Evolutionary conservation across 495 filamentous ascomycete species (phyloP).

Genomic region (Trichocladium antarcticum): DNA sequence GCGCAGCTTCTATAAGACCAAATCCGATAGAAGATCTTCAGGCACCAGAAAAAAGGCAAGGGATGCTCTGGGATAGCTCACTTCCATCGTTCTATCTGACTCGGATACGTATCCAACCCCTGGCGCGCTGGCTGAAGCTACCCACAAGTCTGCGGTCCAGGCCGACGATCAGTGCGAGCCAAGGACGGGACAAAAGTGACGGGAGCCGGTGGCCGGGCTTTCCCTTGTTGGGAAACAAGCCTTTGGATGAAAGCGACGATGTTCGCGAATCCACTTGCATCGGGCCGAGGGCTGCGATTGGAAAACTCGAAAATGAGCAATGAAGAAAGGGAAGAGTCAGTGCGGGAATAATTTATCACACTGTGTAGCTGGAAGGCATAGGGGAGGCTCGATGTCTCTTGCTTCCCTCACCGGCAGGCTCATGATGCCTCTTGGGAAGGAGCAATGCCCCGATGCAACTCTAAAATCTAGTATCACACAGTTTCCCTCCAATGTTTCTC

Average conservation of each 20-base stretch:
- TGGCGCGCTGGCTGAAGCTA: background rate
- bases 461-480: background rate
- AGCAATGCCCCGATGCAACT: too few species aligned
- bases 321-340: background rate
- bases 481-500: background rate
- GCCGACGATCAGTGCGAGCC: slow-evolving; percentile 25
- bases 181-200: slow-evolving; percentile 16
- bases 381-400: too few species aligned
- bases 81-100: too few species aligned
- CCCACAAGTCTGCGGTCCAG: slow-evolving; percentile 11
- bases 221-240: slow-evolving; percentile 3
- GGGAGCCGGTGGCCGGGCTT: slow-evolving; percentile 2
- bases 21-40: too few species aligned
- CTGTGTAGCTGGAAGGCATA: background rate
- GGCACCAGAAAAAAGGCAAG: too few species aligned
- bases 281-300: background rate
- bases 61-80: too few species aligned
- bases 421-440: too few species aligned
- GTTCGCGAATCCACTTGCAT: background rate
- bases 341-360: background rate
- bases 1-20: too few species aligned
- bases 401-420: too few species aligned
- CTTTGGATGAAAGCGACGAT: too few species aligned
- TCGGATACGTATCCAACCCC: too few species aligned
- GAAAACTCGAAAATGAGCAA: background rate